Evolutionary conservation across 768 basidiomycete species (phyloP).

Genomic region (Russula brevipes): DNA sequence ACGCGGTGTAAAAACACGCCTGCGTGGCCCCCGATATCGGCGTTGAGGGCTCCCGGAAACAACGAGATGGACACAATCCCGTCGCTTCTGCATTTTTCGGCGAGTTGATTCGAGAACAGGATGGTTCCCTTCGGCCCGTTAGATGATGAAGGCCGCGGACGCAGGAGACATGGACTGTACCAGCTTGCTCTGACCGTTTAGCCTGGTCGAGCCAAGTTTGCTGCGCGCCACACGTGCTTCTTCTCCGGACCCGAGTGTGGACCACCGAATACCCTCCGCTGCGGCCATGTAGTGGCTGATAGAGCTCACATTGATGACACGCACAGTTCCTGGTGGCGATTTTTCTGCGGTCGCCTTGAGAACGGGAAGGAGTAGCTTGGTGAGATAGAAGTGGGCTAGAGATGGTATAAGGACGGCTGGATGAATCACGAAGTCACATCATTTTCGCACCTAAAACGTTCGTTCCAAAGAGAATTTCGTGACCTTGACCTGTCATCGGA

Average conservation of each 20-base stretch:
- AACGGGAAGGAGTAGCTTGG: slow-evolving; percentile 3
- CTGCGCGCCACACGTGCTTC: neutral
- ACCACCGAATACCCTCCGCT: slow-evolving; percentile 3
- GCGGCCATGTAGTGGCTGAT: slow-evolving; percentile 1
- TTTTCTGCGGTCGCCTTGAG: neutral
- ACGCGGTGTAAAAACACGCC: neutral
- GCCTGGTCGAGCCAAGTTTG: neutral
- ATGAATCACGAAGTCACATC: no score
- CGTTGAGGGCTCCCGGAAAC: neutral
- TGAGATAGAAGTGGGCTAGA: slow-evolving; percentile 9
- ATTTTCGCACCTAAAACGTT: slow-evolving; percentile 6
- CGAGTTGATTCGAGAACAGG: slow-evolving; percentile 3
- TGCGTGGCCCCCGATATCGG: neutral
- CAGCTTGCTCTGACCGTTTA: slow-evolving; percentile 5
- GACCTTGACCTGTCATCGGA: neutral
- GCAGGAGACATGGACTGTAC: neutral
- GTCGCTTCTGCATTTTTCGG: neutral
- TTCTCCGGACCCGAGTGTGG: neutral
- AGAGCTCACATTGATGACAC: slow-evolving; percentile 7
- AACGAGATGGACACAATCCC: slow-evolving; percentile 2
- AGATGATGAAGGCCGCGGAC: neutral
- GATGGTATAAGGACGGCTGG: neutral
- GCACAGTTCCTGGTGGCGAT: neutral
- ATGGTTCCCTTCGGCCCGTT: neutral
- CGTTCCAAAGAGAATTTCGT: neutral